These are phyloP conservation scores for Neurospora sp. DNA, from an alignment of 495 filamentous ascomycete genomes.

Conservation along the genomic window DNA sequence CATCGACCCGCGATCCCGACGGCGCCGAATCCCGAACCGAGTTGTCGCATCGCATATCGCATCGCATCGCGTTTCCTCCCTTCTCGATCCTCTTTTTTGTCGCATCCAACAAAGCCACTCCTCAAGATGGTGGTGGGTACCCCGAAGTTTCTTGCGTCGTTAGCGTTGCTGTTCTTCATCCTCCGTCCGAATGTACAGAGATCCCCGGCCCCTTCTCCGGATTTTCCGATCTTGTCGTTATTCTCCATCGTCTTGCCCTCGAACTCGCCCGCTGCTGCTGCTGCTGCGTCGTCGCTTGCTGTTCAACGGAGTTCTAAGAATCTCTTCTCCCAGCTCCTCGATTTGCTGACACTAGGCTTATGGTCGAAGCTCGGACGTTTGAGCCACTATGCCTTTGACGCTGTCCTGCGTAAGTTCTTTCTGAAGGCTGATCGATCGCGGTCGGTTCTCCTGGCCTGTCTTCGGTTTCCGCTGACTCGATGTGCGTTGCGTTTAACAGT, in stretches of 20 bases:
- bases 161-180: background rate
- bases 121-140: conserved; percentile 37
- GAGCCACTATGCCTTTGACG: conserved; percentile 93
- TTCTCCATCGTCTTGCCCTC: background rate
- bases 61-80: background rate
- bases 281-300: conserved; percentile 2
- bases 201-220: background rate
- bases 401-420: conserved; percentile 64
- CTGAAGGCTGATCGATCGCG: background rate
- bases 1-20: background rate
- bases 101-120: background rate
- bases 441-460: background rate
- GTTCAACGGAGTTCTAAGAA: conserved; percentile 24
- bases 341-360: conserved; percentile 50
- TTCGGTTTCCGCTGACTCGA: conserved; percentile 14
- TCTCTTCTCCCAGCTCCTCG: conserved; percentile 38
- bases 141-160: conserved; percentile 2
- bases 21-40: background rate
- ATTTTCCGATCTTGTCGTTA: background rate
- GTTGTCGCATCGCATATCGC: background rate
- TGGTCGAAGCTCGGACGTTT: conserved; percentile 78
- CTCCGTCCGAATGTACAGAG: background rate
- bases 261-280: background rate
- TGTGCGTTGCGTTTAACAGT: conserved; percentile 36
- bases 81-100: background rate